phyloP scores from a whole-genome alignment of 2,329 filamentous ascomycete genomes.

The Clonostachys chloroleuca region DNA sequence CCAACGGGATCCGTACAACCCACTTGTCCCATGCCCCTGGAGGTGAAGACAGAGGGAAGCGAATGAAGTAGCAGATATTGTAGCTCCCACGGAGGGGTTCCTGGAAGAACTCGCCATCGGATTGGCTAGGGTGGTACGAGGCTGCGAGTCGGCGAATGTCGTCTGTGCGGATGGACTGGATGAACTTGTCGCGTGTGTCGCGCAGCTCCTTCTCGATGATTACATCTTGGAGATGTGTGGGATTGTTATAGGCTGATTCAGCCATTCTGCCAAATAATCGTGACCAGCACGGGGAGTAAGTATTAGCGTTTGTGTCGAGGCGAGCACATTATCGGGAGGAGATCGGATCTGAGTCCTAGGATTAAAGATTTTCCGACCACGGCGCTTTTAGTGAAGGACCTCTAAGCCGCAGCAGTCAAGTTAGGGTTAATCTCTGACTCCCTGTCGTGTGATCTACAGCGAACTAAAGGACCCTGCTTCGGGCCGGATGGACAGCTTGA shows the following conservation, averaged over 20 bases:
- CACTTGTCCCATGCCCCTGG: not conserved
- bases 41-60: not conserved
- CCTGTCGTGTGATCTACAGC: too few relatives aligned
- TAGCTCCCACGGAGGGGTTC: not conserved
- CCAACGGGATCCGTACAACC: not conserved
- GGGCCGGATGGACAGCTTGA: too few relatives aligned
- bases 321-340: too few relatives aligned
- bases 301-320: too few relatives aligned
- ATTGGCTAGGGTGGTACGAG: not conserved
- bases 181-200: not conserved
- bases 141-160: not conserved
- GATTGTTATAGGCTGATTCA: not conserved
- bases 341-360: too few relatives aligned
- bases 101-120: not conserved
- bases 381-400: too few relatives aligned
- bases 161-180: not conserved
- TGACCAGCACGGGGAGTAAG: too few relatives aligned
- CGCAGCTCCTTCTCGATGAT: not conserved
- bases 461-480: too few relatives aligned
- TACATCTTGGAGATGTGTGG: not conserved
- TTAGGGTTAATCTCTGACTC: too few relatives aligned
- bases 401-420: too few relatives aligned
- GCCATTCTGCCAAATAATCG: not conserved
- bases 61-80: not conserved
- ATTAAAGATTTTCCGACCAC: too few relatives aligned